Conservation (phyloP, 1,284 basidiomycete genomes). For the Puccinia coronata region DNA sequence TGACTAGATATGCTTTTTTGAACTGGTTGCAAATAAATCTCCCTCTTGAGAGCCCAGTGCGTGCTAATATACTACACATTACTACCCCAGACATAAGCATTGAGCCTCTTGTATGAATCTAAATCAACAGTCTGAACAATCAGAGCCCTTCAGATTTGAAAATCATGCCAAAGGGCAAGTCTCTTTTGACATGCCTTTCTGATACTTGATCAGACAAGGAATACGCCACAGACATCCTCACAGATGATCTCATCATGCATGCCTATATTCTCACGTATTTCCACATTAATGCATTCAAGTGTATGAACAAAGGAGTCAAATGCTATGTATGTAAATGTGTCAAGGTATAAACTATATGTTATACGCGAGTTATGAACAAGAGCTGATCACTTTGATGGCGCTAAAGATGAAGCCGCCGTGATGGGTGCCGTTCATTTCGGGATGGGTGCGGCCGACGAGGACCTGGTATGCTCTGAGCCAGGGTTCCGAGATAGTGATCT, state of each 20-base stretch:
- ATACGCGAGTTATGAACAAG: conserved; percentile 12
- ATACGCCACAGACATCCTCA: neutral
- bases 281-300: neutral
- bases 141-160: neutral
- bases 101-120: neutral
- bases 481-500: conserved; percentile 64
- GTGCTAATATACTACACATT: neutral
- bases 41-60: too few species aligned
- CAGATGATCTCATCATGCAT: too few species aligned
- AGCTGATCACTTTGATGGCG: conserved; percentile 68
- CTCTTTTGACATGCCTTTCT: too few species aligned
- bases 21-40: neutral
- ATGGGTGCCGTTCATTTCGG: conserved; percentile 86
- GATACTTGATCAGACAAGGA: too few species aligned
- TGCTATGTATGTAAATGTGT: neutral
- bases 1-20: neutral
- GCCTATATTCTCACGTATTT: neutral
- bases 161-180: too few species aligned
- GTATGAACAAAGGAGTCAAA: neutral
- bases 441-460: conserved; percentile 91
- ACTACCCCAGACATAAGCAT: neutral
- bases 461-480: conserved; percentile 92
- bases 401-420: conserved; percentile 86
- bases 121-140: neutral
- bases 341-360: too few species aligned